These are phyloP conservation scores for Leccinum boreale DNA, from an alignment of 768 basidiomycete genomes.

Conservation along the genomic window DNA sequence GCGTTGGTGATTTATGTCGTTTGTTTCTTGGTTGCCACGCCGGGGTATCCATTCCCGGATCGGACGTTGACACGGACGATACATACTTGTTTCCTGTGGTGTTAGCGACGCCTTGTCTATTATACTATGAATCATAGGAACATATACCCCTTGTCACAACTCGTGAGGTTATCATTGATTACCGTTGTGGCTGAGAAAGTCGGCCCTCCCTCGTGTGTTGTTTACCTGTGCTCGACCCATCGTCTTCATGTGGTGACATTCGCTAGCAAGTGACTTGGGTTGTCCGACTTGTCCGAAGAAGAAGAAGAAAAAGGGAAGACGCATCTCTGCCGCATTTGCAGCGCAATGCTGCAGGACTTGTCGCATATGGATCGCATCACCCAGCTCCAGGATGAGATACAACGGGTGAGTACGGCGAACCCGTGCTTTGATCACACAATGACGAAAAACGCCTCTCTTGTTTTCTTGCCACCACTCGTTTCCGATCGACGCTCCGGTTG, in stretches of 20 bases:
- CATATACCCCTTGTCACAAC: neutral
- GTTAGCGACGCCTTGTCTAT: neutral
- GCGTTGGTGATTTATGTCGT: constrained; percentile 18
- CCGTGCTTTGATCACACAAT: constrained; percentile 8
- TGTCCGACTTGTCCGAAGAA: constrained; percentile 13
- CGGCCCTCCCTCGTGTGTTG: neutral
- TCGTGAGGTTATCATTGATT: neutral
- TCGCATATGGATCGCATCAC: constrained; percentile 96
- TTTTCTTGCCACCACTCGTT: neutral
- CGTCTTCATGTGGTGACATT: constrained; percentile 1
- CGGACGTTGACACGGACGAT: neutral
- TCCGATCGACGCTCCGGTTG: neutral
- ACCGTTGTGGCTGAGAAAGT: neutral
- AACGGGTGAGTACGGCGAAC: constrained; percentile 50
- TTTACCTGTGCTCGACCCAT: neutral
- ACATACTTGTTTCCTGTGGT: neutral
- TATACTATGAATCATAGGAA: neutral
- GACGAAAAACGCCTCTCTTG: neutral
- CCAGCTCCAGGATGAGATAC: constrained; percentile 92
- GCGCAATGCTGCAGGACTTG: constrained; percentile 89
- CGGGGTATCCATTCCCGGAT: neutral
- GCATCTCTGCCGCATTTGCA: constrained; percentile 29
- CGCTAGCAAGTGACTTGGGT: constrained; percentile 7
- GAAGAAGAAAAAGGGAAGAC: constrained; percentile 5
- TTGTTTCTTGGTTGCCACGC: neutral